Conservation (phyloP, 768 basidiomycete genomes). For the Macrolepiota dolichaula region DNA sequence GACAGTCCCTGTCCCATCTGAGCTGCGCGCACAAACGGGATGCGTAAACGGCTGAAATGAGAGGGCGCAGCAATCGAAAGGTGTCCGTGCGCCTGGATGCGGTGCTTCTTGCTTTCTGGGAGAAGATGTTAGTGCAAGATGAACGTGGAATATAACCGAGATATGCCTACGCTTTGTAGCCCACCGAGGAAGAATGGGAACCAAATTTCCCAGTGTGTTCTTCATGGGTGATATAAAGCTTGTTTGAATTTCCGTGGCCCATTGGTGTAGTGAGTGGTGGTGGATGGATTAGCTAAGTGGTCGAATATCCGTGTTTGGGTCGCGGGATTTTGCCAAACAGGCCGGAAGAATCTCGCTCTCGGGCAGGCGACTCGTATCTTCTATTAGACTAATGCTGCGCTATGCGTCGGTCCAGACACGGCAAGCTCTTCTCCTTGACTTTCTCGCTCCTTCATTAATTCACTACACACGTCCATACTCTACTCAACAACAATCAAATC, state of each 20-base stretch:
- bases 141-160: conserved; percentile 4
- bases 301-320: background rate
- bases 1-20: conserved; percentile 75
- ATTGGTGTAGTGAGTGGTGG: conserved; percentile 31
- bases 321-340: background rate
- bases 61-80: conserved; percentile 90
- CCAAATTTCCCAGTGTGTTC: conserved; percentile 82
- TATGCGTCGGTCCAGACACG: conserved; percentile 2
- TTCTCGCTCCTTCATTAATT: background rate
- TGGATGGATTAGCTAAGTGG: background rate
- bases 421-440: conserved; percentile 1
- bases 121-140: conserved; percentile 6
- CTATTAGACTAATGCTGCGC: conserved; percentile 1
- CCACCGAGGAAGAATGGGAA: conserved; percentile 76
- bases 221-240: conserved; percentile 86
- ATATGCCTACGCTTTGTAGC: conserved; percentile 59
- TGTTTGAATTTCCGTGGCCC: conserved; percentile 87
- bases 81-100: conserved; percentile 62
- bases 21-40: conserved; percentile 84
- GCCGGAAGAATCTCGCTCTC: background rate
- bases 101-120: conserved; percentile 65
- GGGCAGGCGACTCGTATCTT: background rate
- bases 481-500: background rate
- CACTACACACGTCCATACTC: background rate
- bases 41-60: conserved; percentile 88